Conservation (phyloP, 176 grass and related monocot species). For the Metroxylon sagu region DNA sequence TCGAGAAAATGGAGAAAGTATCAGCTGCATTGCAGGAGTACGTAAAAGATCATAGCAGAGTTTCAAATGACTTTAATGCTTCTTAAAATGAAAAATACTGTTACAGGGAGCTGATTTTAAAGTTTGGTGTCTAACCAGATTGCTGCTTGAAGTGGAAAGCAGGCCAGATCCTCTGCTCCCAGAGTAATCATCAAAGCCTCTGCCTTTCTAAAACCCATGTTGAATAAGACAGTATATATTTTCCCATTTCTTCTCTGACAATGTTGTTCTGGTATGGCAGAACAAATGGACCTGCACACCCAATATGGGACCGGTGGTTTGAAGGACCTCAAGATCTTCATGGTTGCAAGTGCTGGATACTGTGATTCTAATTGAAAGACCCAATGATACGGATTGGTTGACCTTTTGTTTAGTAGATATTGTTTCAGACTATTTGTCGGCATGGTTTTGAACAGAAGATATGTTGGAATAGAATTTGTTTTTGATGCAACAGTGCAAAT, state of each 20-base stretch:
- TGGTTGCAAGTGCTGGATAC: constrained; percentile 16
- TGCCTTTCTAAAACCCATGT: neutral
- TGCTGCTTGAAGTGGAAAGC: constrained; percentile 41
- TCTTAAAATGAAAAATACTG: neutral
- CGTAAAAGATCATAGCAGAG: constrained; percentile 10
- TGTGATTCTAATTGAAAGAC: constrained; percentile 2
- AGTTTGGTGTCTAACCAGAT: constrained; percentile 31
- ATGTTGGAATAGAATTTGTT: too few relatives aligned
- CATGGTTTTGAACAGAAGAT: too few relatives aligned
- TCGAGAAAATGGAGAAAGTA: constrained; percentile 60
- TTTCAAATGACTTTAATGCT: constrained; percentile 4
- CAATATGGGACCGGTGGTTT: constrained; percentile 11
- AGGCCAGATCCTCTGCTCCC: constrained; percentile 74
- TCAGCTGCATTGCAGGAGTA: constrained; percentile 66
- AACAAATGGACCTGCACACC: constrained; percentile 1
- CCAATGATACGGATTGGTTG: neutral
- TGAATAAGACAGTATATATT: too few relatives aligned
- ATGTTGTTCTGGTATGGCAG: neutral
- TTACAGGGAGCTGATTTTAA: neutral
- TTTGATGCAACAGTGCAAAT: too few relatives aligned
- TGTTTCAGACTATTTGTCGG: too few relatives aligned
- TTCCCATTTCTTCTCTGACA: too few relatives aligned
- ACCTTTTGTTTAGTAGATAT: too few relatives aligned
- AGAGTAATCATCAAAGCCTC: constrained; percentile 39
- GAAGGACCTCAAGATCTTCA: constrained; percentile 17